Evolutionary conservation across 495 filamentous ascomycete species (phyloP), one percentile per base, ranked within the genome.

Genomic region (Tricharina praecox): DNA sequence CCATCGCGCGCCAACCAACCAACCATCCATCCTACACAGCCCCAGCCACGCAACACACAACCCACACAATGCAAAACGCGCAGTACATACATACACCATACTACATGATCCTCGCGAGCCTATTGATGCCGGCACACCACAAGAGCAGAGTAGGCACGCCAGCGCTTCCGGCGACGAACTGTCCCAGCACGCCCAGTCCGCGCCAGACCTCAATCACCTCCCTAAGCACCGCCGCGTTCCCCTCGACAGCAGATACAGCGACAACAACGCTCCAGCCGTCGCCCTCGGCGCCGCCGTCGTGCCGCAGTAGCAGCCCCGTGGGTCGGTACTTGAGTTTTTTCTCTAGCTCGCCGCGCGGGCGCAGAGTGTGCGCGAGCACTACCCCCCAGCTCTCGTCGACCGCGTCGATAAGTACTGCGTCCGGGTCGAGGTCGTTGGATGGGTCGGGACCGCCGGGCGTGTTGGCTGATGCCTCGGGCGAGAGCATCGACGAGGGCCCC

Each of bases 311-410:
- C 70, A 62, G 83, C 82, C 16, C 82, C 84, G 53, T 77, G 69
- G 19, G 77, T 75, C 44, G 71, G 72, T 50, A 77, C 71, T 45
- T 82, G 78, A 4, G 71, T 71, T 18, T 79, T 61, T 9, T 75
- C 75, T 1, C 69, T 64, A 2, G 77, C 76, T 53, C 75, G 78
- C 7, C 5, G 4, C 25, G 3, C 23, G n/a, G 3, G 61, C 78
- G 78, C 15, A 84, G 70, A n/a, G 78, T 71, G 60, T 86, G 79
- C 0, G 70, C 65, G 36, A 86, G 66, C 13, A 93, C 64, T 18
- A 85, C 73, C 23, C 76, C 78, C 82, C 83, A 94, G 2, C 76
- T 81, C 45, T 86, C 79, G 47, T 96, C 87, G 18, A 73, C 74
- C 23, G 76, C 59, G 56, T 96, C 87, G 3, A 82, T 64, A 4